phyloP scores from a whole-genome alignment of 2,329 filamentous ascomycete genomes.

The Drechslerella coelobrocha region DNA sequence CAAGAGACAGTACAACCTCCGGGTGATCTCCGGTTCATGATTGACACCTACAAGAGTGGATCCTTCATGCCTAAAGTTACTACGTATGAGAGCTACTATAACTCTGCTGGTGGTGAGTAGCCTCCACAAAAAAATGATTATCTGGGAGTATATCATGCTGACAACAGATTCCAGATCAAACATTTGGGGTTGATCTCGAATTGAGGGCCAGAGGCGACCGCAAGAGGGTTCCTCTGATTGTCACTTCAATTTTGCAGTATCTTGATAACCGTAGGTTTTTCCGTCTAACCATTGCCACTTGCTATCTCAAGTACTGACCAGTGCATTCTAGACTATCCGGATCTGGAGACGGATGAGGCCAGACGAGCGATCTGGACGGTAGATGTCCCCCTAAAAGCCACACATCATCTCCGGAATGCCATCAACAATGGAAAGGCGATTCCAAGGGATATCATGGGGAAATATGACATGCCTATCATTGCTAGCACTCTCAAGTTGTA shows the following conservation, averaged over 20 bases:
- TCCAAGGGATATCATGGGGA: conserved; percentile 75
- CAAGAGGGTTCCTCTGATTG: conserved; percentile 89
- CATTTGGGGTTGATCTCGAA: conserved; percentile 97
- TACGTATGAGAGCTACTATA: conserved; percentile 99
- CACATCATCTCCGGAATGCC: conserved; percentile 79
- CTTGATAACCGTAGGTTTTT: conserved; percentile 74
- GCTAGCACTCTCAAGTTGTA: conserved; percentile 93
- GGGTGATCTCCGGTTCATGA: conserved; percentile 86
- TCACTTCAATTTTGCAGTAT: conserved; percentile 92
- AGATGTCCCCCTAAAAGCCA: conserved; percentile 83
- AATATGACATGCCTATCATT: conserved; percentile 92
- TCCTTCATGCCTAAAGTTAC: conserved; percentile 88
- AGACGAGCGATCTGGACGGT: conserved; percentile 91
- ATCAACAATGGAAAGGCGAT: conserved; percentile 88
- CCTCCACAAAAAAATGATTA: background rate
- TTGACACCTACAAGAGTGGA: conserved; percentile 96
- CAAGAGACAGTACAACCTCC: conserved; percentile 97
- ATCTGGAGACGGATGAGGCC: conserved; percentile 94
- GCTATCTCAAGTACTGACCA: conserved; percentile 37
- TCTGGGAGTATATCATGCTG: background rate
- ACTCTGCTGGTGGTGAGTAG: conserved; percentile 76
- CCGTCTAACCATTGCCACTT: background rate
- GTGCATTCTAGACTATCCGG: conserved; percentile 75
- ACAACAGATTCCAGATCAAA: conserved; percentile 71
- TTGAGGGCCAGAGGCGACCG: conserved; percentile 89